These are phyloP conservation scores for Penstemon davidsonii DNA, from an alignment of 257 asterid species.

Conservation along the genomic window DNA sequence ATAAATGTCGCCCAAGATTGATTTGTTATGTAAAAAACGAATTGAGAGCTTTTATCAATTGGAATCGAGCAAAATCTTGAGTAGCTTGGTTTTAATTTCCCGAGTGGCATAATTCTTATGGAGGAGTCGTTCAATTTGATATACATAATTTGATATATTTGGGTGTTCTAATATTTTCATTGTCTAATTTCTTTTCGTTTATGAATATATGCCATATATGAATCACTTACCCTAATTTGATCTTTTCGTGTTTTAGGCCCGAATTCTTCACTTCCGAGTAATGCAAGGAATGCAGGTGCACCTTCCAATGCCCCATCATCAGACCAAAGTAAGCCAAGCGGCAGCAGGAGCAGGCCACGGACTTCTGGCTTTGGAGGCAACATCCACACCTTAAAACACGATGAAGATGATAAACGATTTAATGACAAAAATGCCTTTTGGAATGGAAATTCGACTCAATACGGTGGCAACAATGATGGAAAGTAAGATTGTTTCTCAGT, in stretches of 20 bases:
- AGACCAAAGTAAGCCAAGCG: slow-evolving; percentile 34
- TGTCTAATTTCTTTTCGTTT: background rate
- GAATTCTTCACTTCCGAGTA: slow-evolving; percentile 47
- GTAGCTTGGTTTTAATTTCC: no score
- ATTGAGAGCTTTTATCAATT: no score
- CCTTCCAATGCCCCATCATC: slow-evolving; percentile 36
- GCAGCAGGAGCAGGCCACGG: slow-evolving; percentile 40
- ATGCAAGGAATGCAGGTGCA: slow-evolving; percentile 38
- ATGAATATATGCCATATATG: no score
- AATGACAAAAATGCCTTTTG: slow-evolving; percentile 70
- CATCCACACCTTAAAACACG: slow-evolving; percentile 80
- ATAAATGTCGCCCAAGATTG: no score
- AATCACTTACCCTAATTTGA: slow-evolving; percentile 1
- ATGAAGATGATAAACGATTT: slow-evolving; percentile 59
- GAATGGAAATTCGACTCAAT: slow-evolving; percentile 96
- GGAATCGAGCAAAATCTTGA: no score
- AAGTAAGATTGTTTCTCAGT: slow-evolving; percentile 28
- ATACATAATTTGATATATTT: background rate
- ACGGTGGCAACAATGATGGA: slow-evolving; percentile 67
- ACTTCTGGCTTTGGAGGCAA: slow-evolving; percentile 62
- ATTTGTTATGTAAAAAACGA: no score
- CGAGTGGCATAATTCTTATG: background rate
- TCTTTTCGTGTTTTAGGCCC: slow-evolving; percentile 44
- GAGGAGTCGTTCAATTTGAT: background rate
- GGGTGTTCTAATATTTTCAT: no score